Base-by-base conservation (phyloP, 202 grass and related monocot species). In the Schoenoplectus tabernaemontani region DNA sequence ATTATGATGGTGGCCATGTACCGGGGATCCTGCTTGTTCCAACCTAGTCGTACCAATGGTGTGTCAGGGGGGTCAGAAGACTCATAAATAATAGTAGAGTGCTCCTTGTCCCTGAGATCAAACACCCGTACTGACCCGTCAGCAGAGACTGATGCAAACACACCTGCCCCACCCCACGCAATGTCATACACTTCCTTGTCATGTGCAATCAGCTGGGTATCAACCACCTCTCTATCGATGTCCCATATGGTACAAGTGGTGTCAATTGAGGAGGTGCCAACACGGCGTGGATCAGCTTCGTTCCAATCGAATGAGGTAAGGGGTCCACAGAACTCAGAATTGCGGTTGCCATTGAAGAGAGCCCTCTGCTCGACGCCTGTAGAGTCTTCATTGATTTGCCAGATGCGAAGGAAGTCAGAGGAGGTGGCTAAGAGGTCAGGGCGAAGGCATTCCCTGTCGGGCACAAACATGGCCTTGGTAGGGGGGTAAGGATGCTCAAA, bases 1-100 rank as follows among this genome's bases (percentile, higher is more conserved):
- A 97, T 93, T 91, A 97, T 91, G 78, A 97, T 91, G 58, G 93
- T 93, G 4, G 93, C 95, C 95, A 97, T 97, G 86, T 93, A 97
- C 82, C 93, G 86, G 9, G 93, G 93, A 73, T 97, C 93, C 83
- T 97, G 93, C 83, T 97, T 93, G 91, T 97, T 97, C 93, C 93
- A 97, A 15, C 93, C 93, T 54, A 97, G 34, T 64, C 89, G 86
- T 57, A 97, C 89, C 19, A 97, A 82, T 0, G 93, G 93, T 4
- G 85, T 84, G 0, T 90, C 87, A 4, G 83, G 87, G 0, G 53
- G 64, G 2, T 87, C 58, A 0, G 86, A 83, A 9, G 91, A 92
- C 83, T 97, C 94, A 0, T 97, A 97, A 78, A 97, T 97, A 36
- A 97, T 97, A 46, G 94, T 97, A 11, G 94, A 97, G 76, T 97